These are phyloP conservation scores for Xylaria sp. DNA, from an alignment of 2,329 filamentous ascomycete genomes.

Conservation along the genomic window DNA sequence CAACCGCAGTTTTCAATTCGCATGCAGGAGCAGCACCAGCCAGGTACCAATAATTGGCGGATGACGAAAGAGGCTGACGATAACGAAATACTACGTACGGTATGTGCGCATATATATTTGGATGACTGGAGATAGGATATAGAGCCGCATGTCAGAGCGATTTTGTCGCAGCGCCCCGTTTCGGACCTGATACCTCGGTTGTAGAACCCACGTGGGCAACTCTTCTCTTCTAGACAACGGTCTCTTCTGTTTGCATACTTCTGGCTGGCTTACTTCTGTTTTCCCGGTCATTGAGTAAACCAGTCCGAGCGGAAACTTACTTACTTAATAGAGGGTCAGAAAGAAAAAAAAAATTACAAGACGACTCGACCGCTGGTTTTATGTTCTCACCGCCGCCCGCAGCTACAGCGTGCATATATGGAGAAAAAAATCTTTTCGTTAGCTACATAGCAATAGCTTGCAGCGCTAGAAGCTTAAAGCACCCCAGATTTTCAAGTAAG, in stretches of 20 bases:
- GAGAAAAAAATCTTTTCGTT: conserved; percentile 20
- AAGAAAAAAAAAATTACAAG: neutral
- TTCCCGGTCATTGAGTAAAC: neutral
- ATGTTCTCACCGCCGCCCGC: conserved; percentile 11
- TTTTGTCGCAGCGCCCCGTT: conserved; percentile 1
- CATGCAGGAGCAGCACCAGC: conserved; percentile 13
- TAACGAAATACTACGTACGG: neutral
- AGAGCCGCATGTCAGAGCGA: conserved; percentile 35
- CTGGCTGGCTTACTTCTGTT: neutral
- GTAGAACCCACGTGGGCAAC: conserved; percentile 1
- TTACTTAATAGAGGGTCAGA: neutral
- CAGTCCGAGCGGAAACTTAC: neutral
- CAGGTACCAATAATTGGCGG: conserved; percentile 18
- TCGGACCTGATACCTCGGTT: conserved; percentile 12
- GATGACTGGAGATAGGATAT: neutral
- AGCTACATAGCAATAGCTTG: conserved; percentile 6
- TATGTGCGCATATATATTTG: no score
- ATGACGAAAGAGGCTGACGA: conserved; percentile 17
- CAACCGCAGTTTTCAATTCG: conserved; percentile 19
- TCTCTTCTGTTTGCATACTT: neutral
- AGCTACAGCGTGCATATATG: conserved; percentile 3
- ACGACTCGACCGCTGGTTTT: conserved; percentile 2
- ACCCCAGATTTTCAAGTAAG: conserved; percentile 32
- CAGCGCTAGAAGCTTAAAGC: conserved; percentile 20
- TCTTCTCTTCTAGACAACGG: neutral